phyloP scores from a whole-genome alignment of 768 basidiomycete genomes.

The Exidia glandulosa region DNA sequence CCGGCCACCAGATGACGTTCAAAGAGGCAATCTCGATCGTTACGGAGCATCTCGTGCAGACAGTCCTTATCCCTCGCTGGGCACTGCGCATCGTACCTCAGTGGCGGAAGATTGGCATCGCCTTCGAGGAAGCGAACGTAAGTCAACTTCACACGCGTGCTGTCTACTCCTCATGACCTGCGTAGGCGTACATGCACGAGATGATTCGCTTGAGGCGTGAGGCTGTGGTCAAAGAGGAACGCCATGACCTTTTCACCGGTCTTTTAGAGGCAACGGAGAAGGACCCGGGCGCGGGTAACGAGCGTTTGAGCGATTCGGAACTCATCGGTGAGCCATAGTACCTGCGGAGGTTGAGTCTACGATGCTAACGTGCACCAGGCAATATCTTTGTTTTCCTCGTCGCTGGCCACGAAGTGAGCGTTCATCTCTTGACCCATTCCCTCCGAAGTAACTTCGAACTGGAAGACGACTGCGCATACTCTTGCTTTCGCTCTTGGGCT shows the following conservation, averaged over 20 bases:
- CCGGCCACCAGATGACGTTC: conserved; percentile 28
- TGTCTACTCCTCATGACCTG: not conserved
- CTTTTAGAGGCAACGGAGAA: conserved; percentile 41
- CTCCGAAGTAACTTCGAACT: not conserved
- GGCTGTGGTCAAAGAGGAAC: conserved; percentile 23
- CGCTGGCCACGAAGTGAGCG: conserved; percentile 35
- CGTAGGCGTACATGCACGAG: conserved; percentile 37
- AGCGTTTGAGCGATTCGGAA: conserved; percentile 33
- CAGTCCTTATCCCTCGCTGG: conserved; percentile 31
- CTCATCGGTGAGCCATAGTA: conserved; percentile 17
- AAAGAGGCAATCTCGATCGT: conserved; percentile 36
- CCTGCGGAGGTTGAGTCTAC: conserved; percentile 4
- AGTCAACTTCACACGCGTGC: not conserved
- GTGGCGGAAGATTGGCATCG: conserved; percentile 14
- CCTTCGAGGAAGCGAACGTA: conserved; percentile 20
- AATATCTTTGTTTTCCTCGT: conserved; percentile 31
- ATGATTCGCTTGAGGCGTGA: conserved; percentile 38
- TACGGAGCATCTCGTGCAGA: conserved; percentile 26
- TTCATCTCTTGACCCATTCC: not conserved
- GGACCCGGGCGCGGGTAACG: conserved; percentile 24
- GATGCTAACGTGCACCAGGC: not conserved
- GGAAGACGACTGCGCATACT: conserved; percentile 38
- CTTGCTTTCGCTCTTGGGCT: conserved; percentile 31
- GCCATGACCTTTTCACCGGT: conserved; percentile 29
- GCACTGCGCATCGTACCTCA: conserved; percentile 25